These are phyloP conservation scores for Hymenoscyphus scutula DNA, from an alignment of 2,329 filamentous ascomycete genomes.

Conservation along the genomic window DNA sequence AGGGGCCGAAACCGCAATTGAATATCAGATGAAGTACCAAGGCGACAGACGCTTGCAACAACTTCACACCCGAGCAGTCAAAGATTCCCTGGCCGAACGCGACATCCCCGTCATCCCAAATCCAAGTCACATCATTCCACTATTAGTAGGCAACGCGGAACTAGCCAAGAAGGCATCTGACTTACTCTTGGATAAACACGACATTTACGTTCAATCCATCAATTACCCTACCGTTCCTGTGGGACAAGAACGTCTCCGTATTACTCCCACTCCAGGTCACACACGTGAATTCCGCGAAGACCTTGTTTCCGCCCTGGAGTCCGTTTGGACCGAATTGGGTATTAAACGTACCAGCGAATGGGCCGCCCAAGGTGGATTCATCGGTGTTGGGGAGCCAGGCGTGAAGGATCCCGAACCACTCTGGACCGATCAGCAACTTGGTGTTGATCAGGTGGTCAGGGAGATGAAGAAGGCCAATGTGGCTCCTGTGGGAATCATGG, in stretches of 20 bases:
- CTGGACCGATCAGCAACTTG: slow-evolving; percentile 89
- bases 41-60: slow-evolving; percentile 92
- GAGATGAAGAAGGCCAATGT: slow-evolving; percentile 52
- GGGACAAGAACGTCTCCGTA: slow-evolving; percentile 93
- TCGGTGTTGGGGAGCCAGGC: slow-evolving; percentile 79
- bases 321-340: slow-evolving; percentile 82
- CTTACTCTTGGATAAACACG: slow-evolving; percentile 82
- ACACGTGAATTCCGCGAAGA: slow-evolving; percentile 80
- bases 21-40: slow-evolving; percentile 84
- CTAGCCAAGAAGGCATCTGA: slow-evolving; percentile 90
- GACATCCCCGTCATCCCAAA: slow-evolving; percentile 98
- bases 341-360: slow-evolving; percentile 94
- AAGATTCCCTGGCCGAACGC: slow-evolving; percentile 71
- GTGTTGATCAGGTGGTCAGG: slow-evolving; percentile 63
- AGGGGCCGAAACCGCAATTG: slow-evolving; percentile 84
- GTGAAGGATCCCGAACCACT: slow-evolving; percentile 65
- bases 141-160: slow-evolving; percentile 92
- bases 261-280: slow-evolving; percentile 95
- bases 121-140: slow-evolving; percentile 91
- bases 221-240: slow-evolving; percentile 98
- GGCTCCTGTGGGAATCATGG: slow-evolving; percentile 48
- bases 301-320: slow-evolving; percentile 78
- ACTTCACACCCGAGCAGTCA: slow-evolving; percentile 92
- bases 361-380: slow-evolving; percentile 87
- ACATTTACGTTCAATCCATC: slow-evolving; percentile 97